phyloP scores from a whole-genome alignment of 2,329 filamentous ascomycete genomes.

The Phoma sp. region DNA sequence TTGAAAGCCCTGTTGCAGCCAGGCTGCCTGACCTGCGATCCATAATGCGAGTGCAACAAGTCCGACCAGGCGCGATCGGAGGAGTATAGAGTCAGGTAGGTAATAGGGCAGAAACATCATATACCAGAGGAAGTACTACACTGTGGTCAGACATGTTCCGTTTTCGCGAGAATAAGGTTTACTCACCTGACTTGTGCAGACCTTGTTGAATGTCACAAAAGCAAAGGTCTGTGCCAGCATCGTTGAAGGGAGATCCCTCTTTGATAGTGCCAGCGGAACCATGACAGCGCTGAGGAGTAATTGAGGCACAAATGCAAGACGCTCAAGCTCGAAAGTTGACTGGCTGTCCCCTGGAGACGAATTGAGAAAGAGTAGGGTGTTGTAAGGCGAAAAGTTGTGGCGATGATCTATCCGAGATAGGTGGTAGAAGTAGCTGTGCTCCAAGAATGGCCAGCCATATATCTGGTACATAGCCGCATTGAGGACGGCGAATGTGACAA shows the following conservation, averaged over 20 bases:
- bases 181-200: slow-evolving; percentile 94
- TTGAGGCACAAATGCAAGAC: slow-evolving; percentile 87
- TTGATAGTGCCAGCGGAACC: slow-evolving; percentile 77
- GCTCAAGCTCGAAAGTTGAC: slow-evolving; percentile 64
- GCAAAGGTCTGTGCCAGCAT: slow-evolving; percentile 97
- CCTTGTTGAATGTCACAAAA: slow-evolving; percentile 98
- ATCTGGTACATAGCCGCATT: slow-evolving; percentile 80
- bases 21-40: slow-evolving; percentile 70
- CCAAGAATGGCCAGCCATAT: slow-evolving; percentile 78
- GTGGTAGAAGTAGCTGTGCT: slow-evolving; percentile 93
- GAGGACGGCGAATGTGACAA: slow-evolving; percentile 73
- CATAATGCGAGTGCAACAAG: slow-evolving; percentile 71
- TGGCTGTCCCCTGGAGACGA: slow-evolving; percentile 60
- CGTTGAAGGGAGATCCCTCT: slow-evolving; percentile 77
- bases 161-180: background rate
- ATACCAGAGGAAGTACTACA: slow-evolving; percentile 97
- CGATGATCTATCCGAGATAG: slow-evolving; percentile 92
- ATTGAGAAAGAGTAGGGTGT: slow-evolving; percentile 84
- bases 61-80: slow-evolving; percentile 66
- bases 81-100: slow-evolving; percentile 77
- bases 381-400: slow-evolving; percentile 98
- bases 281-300: slow-evolving; percentile 77
- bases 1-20: slow-evolving; percentile 59
- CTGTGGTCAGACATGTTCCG: slow-evolving; percentile 2
- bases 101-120: slow-evolving; percentile 92